Conservation (phyloP, 2,329 filamentous ascomycete species). For the Penicillium sp. region DNA sequence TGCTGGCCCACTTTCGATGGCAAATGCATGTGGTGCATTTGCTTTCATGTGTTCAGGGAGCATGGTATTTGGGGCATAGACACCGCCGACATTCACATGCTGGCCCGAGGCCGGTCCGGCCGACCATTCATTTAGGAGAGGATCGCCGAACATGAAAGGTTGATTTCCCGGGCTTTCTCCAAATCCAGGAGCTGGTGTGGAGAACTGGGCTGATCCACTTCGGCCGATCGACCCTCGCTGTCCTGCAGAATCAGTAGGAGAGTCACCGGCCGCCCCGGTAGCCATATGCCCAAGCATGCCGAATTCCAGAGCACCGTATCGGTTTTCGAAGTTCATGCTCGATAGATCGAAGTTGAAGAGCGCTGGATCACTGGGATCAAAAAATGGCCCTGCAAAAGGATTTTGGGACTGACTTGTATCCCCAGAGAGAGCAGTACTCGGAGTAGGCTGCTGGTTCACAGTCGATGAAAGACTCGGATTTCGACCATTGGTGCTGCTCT, state of each 20-base stretch:
- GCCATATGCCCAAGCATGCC: constrained; percentile 95
- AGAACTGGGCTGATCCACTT: constrained; percentile 36
- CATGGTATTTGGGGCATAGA: constrained; percentile 33
- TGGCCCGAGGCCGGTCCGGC: constrained; percentile 29
- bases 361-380: constrained; percentile 84
- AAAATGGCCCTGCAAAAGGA: constrained; percentile 53
- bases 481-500: constrained; percentile 33
- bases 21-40: constrained; percentile 50
- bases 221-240: constrained; percentile 41
- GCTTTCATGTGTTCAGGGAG: constrained; percentile 37
- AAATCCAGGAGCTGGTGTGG: constrained; percentile 35
- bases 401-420: constrained; percentile 35
- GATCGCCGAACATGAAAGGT: constrained; percentile 41
- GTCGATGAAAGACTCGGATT: constrained; percentile 29
- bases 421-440: constrained; percentile 42
- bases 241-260: constrained; percentile 55
- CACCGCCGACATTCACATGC: constrained; percentile 29
- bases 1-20: constrained; percentile 51
- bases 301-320: constrained; percentile 91
- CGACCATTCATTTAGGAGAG: constrained; percentile 41
- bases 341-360: constrained; percentile 94
- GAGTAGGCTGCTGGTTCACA: constrained; percentile 42
- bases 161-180: constrained; percentile 40
- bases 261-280: constrained; percentile 75
- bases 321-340: constrained; percentile 87